These are phyloP conservation scores for Artemisia argyi DNA, from an alignment of 129 eudicot genomes.

Conservation along the genomic window DNA sequence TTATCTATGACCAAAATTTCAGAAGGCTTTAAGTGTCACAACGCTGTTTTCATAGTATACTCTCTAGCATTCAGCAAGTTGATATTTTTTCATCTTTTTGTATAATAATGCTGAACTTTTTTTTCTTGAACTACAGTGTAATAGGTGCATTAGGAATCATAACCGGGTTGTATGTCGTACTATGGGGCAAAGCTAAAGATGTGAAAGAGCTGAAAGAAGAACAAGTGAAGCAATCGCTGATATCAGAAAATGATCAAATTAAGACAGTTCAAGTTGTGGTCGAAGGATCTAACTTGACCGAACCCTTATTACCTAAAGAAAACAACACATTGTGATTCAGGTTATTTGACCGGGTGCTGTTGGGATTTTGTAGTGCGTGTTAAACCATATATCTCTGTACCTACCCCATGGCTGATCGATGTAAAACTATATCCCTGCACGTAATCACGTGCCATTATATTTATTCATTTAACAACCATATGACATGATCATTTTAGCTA, in stretches of 20 bases:
- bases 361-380: not conserved
- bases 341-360: not conserved
- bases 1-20: no score
- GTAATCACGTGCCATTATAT: no score
- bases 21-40: no score
- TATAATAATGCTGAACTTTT: not conserved
- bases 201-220: slow-evolving; percentile 30
- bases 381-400: no score
- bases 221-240: slow-evolving; percentile 22
- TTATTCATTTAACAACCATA: no score
- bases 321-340: not conserved
- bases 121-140: slow-evolving; percentile 33
- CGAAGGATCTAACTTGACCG: slow-evolving; percentile 45
- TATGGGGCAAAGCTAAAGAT: slow-evolving; percentile 87
- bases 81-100: not conserved
- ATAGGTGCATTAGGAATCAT: slow-evolving; percentile 65
- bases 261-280: slow-evolving; percentile 17
- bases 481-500: no score
- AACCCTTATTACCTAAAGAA: slow-evolving; percentile 51
- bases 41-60: no score
- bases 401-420: no score
- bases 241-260: slow-evolving; percentile 24
- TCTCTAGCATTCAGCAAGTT: no score
- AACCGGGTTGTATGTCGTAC: slow-evolving; percentile 61
- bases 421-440: no score